A percentile compares a stretch with the other conserved stretches of the same genome.
These are phyloP conservation scores for Diversispora epigaea DNA, from an alignment of 192 early-diverging fungal genomes.

Conservation along the genomic window DNA sequence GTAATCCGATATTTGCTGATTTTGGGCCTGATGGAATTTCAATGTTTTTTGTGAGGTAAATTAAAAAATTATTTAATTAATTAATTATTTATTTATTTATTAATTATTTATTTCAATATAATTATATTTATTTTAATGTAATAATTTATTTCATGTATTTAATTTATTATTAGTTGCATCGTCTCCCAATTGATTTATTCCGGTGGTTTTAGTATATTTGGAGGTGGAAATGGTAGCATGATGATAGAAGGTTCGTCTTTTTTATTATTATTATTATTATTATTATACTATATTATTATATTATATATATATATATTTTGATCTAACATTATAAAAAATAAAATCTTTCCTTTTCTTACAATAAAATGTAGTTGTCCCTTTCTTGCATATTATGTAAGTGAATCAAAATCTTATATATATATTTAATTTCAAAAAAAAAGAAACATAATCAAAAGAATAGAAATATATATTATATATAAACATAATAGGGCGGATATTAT, in stretches of 20 bases:
- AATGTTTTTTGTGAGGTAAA: slow-evolving; percentile 88
- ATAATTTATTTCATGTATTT: slow-evolving; percentile 14
- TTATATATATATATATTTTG: not conserved
- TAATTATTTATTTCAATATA: slow-evolving; percentile 19
- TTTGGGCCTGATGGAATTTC: slow-evolving; percentile 88
- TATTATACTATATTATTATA: not conserved
- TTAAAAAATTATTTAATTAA: not conserved
- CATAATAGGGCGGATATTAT: slow-evolving; percentile 61
- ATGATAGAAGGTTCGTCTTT: slow-evolving; percentile 52
- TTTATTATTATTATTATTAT: not conserved
- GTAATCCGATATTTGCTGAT: slow-evolving; percentile 63
- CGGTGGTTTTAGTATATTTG: slow-evolving; percentile 85
- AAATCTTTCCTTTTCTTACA: slow-evolving; percentile 17
- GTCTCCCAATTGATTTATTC: slow-evolving; percentile 72
- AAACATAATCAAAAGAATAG: not conserved
- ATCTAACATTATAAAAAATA: not conserved
- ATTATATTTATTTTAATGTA: slow-evolving; percentile 10
- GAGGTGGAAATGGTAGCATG: slow-evolving; percentile 91
- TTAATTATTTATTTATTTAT: slow-evolving; percentile 3
- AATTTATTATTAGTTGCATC: slow-evolving; percentile 44
- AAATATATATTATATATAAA: not conserved
- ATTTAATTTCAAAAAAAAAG: not conserved
- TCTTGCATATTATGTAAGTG: slow-evolving; percentile 78
- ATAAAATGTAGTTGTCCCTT: slow-evolving; percentile 72
- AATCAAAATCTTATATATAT: not conserved